Evolutionary conservation across 345 rosid species (phyloP).

Genomic region (Gynandropsis gynandra): DNA sequence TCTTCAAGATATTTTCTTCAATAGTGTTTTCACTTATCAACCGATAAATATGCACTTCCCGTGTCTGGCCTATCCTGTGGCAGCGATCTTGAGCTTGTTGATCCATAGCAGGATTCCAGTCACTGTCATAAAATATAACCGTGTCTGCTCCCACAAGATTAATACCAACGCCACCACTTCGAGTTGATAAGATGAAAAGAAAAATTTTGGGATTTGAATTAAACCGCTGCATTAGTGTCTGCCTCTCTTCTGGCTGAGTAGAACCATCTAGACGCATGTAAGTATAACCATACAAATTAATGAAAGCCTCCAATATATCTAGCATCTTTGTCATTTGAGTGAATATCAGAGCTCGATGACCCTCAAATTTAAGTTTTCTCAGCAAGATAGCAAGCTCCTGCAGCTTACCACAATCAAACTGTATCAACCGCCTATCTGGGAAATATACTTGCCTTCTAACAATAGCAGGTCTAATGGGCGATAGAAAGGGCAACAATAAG

Average conservation of each 20-base stretch:
- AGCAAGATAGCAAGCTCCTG: conserved; percentile 90
- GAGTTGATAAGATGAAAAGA: conserved; percentile 94
- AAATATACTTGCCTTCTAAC: conserved; percentile 93
- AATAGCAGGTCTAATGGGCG: conserved; percentile 90
- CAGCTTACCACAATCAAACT: conserved; percentile 98
- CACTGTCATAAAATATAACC: conserved; percentile 97
- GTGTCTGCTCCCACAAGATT: conserved; percentile 99
- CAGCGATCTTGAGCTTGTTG: conserved; percentile 99
- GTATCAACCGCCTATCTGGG: conserved; percentile 95
- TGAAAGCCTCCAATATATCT: conserved; percentile 93
- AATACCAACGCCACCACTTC: conserved; percentile 99
- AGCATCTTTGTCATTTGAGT: conserved; percentile 99
- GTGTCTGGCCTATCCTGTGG: conserved; percentile 99
- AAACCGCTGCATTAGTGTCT: conserved; percentile 98
- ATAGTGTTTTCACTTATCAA: conserved; percentile 96
- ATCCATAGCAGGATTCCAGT: conserved; percentile 99
- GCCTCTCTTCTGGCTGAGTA: conserved; percentile 98
- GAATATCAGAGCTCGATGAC: conserved; percentile 94
- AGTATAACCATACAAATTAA: conserved; percentile 89
- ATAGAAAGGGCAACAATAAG: conserved; percentile 61
- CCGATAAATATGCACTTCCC: conserved; percentile 94
- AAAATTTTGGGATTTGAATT: conserved; percentile 96
- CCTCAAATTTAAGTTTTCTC: conserved; percentile 83
- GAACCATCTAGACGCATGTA: conserved; percentile 99
- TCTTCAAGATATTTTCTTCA: conserved; percentile 95